Evolutionary conservation across 768 basidiomycete species (phyloP), one percentile per base, ranked within the genome.

Genomic region (Mrakia gelida): DNA sequence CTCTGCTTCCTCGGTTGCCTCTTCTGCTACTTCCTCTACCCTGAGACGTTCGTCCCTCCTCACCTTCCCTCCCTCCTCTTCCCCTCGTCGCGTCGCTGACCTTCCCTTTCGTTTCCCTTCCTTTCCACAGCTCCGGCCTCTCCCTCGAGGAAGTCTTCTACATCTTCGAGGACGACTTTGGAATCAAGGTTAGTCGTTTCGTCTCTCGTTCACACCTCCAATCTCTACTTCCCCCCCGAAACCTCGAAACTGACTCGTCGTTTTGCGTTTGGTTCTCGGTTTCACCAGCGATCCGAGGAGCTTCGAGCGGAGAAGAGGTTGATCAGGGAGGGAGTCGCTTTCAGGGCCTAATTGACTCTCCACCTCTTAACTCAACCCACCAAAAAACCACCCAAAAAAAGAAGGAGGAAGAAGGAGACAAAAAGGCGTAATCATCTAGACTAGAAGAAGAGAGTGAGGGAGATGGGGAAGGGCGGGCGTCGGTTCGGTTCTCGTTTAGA

Each of bases 11-110:
- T 91, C 16, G 90, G 90, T 6, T 90, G 88, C 87, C 32, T 91
- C 16, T 93, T 93, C 84, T 90, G 90, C 68, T 77, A 89, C 28
- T 86, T 84, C 79, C 91, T 89, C 82, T 93, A 92, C 87, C 92
- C 92, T 0, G 92, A 94, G 86, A 92, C 91, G 49, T 90, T 90
- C 0, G 92, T 91, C 26, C 61, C 34, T 21, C n/a, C n/a, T n/a
- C n/a, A n/a, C n/a, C n/a, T n/a, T n/a, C 23, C 26, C 11, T 10
- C 32, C 13, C 68, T 49, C 28, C 3, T 49, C 15, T n/a, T 49
- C 11, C 68, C 28, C 26, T 49, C 75, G 32, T 28, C 75, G 32
- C 38, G 16, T 52, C 80, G 13, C 45, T 56, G 75, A 68, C 9
- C n/a, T 52, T 73, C 43, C 23, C 38, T 45, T 52, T 43, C 34